phyloP scores from a whole-genome alignment of 164 flowering plant species.

The grape (Vitis vinifera) region ASM3070453v1 NC_081809.1:21578001-21578500 shows the following conservation, averaged over 20 bases:
- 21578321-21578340: too few species aligned
- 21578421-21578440: too few species aligned
- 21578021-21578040: slow-evolving; percentile 1
- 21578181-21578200: neutral
- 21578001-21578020: neutral
- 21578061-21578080: slow-evolving; percentile 2
- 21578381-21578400: too few species aligned
- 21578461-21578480: too few species aligned
- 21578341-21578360: too few species aligned
- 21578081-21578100: neutral
- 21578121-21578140: neutral
- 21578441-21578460: too few species aligned
- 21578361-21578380: too few species aligned
- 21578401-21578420: too few species aligned
- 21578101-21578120: slow-evolving; percentile 6
- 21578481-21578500: too few species aligned
- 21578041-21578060: neutral
- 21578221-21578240: slow-evolving; percentile 2
- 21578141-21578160: neutral
- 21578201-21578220: neutral
- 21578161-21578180: slow-evolving; percentile 5
- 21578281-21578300: neutral
- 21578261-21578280: neutral
- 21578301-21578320: slow-evolving; percentile 2
- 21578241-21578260: neutral